Evolutionary conservation across 306 rosid genomes (phyloP), one percentile per base, ranked within the genome.

Genomic region (Oxytropis ochrocephala): DNA sequence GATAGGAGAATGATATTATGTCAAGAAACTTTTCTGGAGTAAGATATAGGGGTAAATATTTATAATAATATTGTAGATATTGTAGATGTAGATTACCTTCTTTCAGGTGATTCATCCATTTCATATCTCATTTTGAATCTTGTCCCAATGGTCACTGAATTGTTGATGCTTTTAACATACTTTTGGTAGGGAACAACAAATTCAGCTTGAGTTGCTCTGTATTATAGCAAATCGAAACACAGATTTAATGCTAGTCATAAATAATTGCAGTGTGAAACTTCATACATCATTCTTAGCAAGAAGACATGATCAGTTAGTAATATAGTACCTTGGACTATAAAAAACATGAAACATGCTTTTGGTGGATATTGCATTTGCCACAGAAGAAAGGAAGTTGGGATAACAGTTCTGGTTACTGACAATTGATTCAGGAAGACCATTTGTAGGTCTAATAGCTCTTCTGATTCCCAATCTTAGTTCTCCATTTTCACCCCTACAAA

Each of bases 391-490:
- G 78, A 84, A 80, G 55, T 81, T 80, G 29, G 83, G 86, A 78
- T 79, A 85, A 12, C 88, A 81, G 76, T 80, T 95, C 75, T 81
- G 91, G 74, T 76, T 87, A 58, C 97, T 82, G 14, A 84, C 77
- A 77, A 91, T 43, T 65, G 97, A 74, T 73, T 89, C 92, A 49
- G 99, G 99, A 85, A 95, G 97, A 68, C 90, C 86, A 70, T 83
- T 89, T 83, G 87, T 84, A 7, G 99, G 97, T 58, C 99, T 80
- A 77, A 77, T 81, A 70, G 96, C 88, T 84, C 92, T 91, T 81
- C 99, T 87, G 77, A 95, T 87, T 55, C 99, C 99, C 89, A 95
- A 77, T 69, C 99, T 89, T 67, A 95, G 81, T 81, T 91, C 97
- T 77, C 97, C 97, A 73, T 86, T 91, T 80, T 95, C 96, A 76